Evolutionary conservation across 1,139 yeast species (phyloP), one percentile per base, ranked within the genome.

Genomic region (Kodamaea anthophila): DNA sequence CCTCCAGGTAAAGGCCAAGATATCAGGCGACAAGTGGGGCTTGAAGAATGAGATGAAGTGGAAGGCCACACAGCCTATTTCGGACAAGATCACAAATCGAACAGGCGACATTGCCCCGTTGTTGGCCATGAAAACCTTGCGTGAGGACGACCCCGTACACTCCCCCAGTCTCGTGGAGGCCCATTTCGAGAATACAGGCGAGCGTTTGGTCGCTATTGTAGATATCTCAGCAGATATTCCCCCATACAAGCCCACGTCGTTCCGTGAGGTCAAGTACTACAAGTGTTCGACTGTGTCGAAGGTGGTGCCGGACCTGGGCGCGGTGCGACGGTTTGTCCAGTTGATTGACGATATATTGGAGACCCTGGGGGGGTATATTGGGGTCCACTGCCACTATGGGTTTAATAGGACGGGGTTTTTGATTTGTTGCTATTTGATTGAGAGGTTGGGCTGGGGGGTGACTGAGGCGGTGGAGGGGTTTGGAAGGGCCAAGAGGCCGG

Each of bases 361-460:
- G 7, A 40, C 46, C 8, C 27, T 48, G 37, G 39, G 43, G 24
- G 40, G 45, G 9, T 28, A 42, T 18, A 58, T 81, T 4, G 87
- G 73, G 0, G 81, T 82, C 4, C 93, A 82, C 52, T 82, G 93
- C 49, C 93, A 82, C 49, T 82, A 82, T 48, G 93, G 93, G 3
- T 83, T 80, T 52, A 82, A 82, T 50, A 59, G 93, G 32, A 82
- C 93, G 0, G 93, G 93, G 2, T 82, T 75, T 44, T 65, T 82
- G 36, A 73, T 82, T 15, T 77, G 85, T 44, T 74, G 84, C 44
- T 82, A 77, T 47, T 58, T 82, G 46, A 66, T 82, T 24, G 86
- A 79, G 43, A 57, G 58, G 33, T 53, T 73, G 15, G 76, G 75
- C 0, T 73, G 82, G 73, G 45, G 68, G 3, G 84, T 81, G 4